Conservation (phyloP, 2,329 filamentous ascomycete species). For the Microascus cirrosus region DNA sequence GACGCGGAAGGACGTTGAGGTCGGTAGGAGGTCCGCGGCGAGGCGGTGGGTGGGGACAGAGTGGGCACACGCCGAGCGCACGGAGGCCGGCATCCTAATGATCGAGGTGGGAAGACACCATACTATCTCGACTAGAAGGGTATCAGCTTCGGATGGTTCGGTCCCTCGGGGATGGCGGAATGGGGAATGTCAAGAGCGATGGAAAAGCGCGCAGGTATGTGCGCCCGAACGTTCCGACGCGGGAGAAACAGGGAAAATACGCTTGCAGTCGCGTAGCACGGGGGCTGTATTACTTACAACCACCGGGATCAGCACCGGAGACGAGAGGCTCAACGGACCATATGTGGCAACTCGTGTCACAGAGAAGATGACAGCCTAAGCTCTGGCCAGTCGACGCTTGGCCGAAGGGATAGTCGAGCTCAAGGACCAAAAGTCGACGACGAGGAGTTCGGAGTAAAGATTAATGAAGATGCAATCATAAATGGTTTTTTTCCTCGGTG, state of each 20-base stretch:
- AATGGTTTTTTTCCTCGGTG: neutral
- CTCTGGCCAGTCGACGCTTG: neutral
- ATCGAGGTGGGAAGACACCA: neutral
- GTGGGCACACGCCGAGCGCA: neutral
- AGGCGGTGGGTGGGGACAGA: neutral
- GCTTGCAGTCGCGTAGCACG: neutral
- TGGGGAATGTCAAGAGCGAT: neutral
- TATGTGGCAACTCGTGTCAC: neutral
- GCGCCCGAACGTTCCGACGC: neutral
- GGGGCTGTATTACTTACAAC: neutral
- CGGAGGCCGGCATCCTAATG: conserved; percentile 2
- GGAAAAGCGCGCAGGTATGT: neutral
- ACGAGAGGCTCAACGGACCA: neutral
- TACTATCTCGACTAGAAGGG: neutral
- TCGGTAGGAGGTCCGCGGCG: neutral
- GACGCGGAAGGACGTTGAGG: neutral
- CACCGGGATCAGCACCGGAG: neutral
- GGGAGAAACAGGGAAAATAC: neutral
- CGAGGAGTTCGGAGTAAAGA: neutral
- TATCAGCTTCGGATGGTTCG: neutral
- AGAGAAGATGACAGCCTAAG: neutral
- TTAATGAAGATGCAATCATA: neutral
- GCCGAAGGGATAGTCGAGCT: neutral
- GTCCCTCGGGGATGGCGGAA: neutral
- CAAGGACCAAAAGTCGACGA: neutral